A percentile compares a stretch with the other conserved stretches of the same genome.
phyloP scores from a whole-genome alignment of 78 protist genomes.

The Protostelium mycophagum region DNA sequence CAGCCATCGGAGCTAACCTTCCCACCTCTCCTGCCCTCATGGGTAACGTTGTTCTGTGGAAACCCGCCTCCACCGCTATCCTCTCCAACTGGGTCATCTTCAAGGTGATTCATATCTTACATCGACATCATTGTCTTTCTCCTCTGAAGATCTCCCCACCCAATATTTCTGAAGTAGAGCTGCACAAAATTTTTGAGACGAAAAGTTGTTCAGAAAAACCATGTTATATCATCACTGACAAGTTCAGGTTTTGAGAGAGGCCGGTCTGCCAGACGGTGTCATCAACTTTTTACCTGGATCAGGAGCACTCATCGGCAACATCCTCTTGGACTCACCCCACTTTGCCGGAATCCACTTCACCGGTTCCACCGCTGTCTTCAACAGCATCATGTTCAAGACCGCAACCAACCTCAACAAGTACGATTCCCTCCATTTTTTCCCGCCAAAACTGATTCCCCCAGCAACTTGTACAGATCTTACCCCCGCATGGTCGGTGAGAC shows the following conservation, averaged over 20 bases:
- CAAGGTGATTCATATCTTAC: constrained; percentile 36
- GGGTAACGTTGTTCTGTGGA: constrained; percentile 93
- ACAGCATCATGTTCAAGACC: constrained; percentile 48
- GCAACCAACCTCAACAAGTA: constrained; percentile 50
- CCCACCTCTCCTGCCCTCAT: constrained; percentile 89
- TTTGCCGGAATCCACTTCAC: constrained; percentile 91
- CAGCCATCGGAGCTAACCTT: constrained; percentile 92
- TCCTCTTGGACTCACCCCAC: constrained; percentile 23
- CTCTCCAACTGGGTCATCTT: constrained; percentile 66
- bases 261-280: constrained; percentile 95
- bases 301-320: constrained; percentile 57
- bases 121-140: not conserved
- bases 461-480: constrained; percentile 59
- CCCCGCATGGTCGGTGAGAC: constrained; percentile 94
- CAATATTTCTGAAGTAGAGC: too few relatives aligned
- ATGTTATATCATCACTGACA: not conserved
- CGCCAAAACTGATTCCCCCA: not conserved
- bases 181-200: too few relatives aligned
- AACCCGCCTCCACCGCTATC: constrained; percentile 82
- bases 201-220: too few relatives aligned
- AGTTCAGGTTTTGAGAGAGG: constrained; percentile 71
- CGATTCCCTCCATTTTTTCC: not conserved
- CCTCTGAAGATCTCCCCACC: too few relatives aligned
- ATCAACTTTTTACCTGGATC: constrained; percentile 82
- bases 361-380: constrained; percentile 84